Conservation (phyloP, 1,284 basidiomycete genomes). For the Lentinula novae-zelandiae region DNA sequence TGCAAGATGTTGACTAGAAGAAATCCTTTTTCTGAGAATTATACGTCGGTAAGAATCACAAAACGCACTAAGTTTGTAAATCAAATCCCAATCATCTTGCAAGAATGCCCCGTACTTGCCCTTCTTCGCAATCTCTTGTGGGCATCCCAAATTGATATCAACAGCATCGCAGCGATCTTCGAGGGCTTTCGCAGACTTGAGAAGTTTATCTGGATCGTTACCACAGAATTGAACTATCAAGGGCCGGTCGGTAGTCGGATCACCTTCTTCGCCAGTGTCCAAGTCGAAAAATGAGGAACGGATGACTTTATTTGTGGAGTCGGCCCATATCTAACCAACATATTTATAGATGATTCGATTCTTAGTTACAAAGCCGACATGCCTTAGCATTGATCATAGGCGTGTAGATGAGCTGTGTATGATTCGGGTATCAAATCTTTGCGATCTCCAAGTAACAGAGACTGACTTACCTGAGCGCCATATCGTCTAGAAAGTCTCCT, state of each 20-base stretch:
- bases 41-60: background rate
- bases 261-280: conserved; percentile 64
- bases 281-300: conserved; percentile 71
- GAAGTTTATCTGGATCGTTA: conserved; percentile 80
- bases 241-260: conserved; percentile 65
- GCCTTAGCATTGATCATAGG: conserved; percentile 98
- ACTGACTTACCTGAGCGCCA: conserved; percentile 61
- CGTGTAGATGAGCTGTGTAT: conserved; percentile 75
- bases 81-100: conserved; percentile 92
- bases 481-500: conserved; percentile 85
- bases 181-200: conserved; percentile 72
- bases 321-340: conserved; percentile 57
- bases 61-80: conserved; percentile 73
- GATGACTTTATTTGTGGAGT: conserved; percentile 48
- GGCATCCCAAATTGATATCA: conserved; percentile 95
- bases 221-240: conserved; percentile 94
- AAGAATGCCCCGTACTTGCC: conserved; percentile 91
- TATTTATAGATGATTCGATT: background rate
- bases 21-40: background rate
- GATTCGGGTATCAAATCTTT: background rate
- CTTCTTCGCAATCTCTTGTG: conserved; percentile 89
- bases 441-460: background rate
- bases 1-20: conserved; percentile 79
- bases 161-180: conserved; percentile 84
- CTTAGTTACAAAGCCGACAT: conserved; percentile 9